Conservation (phyloP, 2,329 filamentous ascomycete genomes). For the Didymella segeticola region DNA sequence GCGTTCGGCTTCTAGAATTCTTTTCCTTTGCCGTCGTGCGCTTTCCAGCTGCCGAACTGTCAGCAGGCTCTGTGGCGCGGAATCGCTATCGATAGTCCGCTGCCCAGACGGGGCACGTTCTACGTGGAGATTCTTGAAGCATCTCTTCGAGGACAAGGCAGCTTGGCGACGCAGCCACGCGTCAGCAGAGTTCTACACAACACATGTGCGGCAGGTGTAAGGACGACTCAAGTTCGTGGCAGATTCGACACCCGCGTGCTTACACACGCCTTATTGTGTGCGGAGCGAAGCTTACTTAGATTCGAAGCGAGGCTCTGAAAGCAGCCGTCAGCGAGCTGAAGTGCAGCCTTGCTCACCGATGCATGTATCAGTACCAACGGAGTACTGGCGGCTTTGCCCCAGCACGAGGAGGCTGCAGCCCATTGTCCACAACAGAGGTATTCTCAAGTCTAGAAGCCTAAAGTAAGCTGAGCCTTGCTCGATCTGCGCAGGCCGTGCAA, state of each 20-base stretch:
- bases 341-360: slow-evolving; percentile 2
- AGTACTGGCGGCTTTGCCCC: neutral
- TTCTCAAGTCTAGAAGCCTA: neutral
- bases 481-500: slow-evolving; percentile 6
- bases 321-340: slow-evolving; percentile 6
- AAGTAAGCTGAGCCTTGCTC: slow-evolving; percentile 2
- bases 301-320: neutral
- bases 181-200: neutral
- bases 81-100: neutral
- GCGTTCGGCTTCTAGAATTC: neutral
- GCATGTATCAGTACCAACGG: neutral
- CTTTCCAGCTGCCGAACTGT: neutral
- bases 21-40: neutral
- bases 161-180: slow-evolving; percentile 2
- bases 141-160: neutral
- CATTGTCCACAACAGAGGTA: neutral
- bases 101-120: neutral
- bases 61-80: neutral
- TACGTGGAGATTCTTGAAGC: slow-evolving; percentile 7
- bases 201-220: neutral
- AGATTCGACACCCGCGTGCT: slow-evolving; percentile 1
- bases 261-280: neutral
- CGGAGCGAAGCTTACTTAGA: neutral
- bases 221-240: neutral
- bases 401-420: slow-evolving; percentile 3